These are phyloP conservation scores for Diplodia corticola DNA, from an alignment of 2,329 filamentous ascomycete genomes.

Conservation along the genomic window DNA sequence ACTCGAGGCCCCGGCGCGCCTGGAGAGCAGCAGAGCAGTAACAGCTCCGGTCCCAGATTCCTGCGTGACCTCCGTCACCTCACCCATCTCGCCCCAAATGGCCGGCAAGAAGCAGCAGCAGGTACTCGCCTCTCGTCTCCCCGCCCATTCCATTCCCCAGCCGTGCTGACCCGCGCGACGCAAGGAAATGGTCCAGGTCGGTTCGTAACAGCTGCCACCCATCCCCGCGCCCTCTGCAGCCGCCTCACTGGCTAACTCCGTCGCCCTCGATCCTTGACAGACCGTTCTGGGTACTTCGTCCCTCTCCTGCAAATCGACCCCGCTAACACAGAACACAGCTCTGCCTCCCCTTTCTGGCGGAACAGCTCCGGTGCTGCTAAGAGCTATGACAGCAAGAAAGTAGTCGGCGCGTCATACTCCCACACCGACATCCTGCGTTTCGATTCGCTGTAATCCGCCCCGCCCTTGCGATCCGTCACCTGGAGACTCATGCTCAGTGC, in stretches of 20 bases:
- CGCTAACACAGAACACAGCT: conserved; percentile 52
- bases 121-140: conserved; percentile 28
- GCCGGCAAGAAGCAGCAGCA: conserved; percentile 51
- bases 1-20: not conserved
- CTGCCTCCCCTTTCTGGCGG: conserved; percentile 87
- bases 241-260: conserved; percentile 42
- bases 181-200: conserved; percentile 99
- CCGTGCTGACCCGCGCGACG: conserved; percentile 17
- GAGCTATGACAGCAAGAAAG: conserved; percentile 61
- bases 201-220: conserved; percentile 61
- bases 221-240: conserved; percentile 29
- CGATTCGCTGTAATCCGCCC: conserved; percentile 66
- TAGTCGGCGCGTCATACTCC: conserved; percentile 93
- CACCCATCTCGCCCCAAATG: conserved; percentile 34
- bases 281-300: conserved; percentile 30
- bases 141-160: conserved; percentile 29
- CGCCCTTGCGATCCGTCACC: not conserved
- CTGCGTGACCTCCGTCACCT: conserved; percentile 17
- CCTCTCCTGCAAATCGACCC: not conserved
- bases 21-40: conserved; percentile 5
- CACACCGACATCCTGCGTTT: conserved; percentile 94
- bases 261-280: conserved; percentile 11
- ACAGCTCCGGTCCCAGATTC: conserved; percentile 19
- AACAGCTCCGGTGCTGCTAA: conserved; percentile 50
- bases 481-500: conserved; percentile 4